Evolutionary conservation across 2,329 filamentous ascomycete genomes (phyloP).

Genomic region (Cladophialophora yegresii): DNA sequence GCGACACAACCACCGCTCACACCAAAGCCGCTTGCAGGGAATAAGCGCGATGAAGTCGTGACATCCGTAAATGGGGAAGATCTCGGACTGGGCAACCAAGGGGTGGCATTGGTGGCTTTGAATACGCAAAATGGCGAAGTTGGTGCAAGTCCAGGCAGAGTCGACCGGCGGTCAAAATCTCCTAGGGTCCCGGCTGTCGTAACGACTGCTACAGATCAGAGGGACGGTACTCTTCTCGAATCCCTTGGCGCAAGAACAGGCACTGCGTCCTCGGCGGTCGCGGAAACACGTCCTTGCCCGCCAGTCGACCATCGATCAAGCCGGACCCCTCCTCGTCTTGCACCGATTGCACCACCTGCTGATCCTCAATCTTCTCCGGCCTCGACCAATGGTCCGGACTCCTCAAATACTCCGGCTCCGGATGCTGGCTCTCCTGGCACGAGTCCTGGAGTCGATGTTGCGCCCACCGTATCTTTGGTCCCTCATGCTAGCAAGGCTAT

Average conservation of each 20-base stretch:
- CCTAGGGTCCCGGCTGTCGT: conserved; percentile 1
- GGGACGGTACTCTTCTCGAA: not conserved
- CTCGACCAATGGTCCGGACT: conserved; percentile 70
- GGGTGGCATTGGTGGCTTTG: not conserved
- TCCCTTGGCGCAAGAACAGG: not conserved
- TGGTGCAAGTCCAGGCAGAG: not conserved
- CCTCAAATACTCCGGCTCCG: conserved; percentile 69
- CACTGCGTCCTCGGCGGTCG: not conserved
- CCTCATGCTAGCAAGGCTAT: conserved; percentile 20
- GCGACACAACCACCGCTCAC: not conserved
- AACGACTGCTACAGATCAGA: not conserved
- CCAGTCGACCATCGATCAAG: conserved; percentile 4
- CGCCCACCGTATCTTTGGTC: conserved; percentile 8
- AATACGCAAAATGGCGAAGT: conserved; percentile 11
- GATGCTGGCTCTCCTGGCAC: conserved; percentile 71
- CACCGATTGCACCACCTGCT: conserved; percentile 13
- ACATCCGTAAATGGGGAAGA: not conserved
- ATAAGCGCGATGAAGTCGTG: conserved; percentile 1
- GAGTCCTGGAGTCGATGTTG: conserved; percentile 67
- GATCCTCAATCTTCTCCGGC: conserved; percentile 53
- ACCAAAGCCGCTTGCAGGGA: not conserved
- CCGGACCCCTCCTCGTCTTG: conserved; percentile 19
- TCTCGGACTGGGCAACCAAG: not conserved
- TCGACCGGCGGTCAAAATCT: conserved; percentile 7
- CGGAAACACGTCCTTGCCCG: not conserved